Conservation (phyloP, 2,329 filamentous ascomycete species). For the Diaporthe sp. region DNA sequence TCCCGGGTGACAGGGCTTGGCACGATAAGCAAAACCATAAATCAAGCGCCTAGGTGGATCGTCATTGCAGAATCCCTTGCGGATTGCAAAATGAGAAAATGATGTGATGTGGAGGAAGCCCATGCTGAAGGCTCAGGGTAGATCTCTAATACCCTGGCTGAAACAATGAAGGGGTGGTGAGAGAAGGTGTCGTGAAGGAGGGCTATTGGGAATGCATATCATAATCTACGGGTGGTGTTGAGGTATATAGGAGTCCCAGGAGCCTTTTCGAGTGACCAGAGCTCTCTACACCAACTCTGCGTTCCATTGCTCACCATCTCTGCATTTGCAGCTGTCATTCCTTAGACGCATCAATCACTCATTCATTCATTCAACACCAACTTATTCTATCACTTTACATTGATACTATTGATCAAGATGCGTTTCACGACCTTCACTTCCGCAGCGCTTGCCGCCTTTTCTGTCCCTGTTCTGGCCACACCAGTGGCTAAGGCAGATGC, state of each 20-base stretch:
- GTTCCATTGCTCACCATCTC: conserved; percentile 10
- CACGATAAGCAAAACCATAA: neutral
- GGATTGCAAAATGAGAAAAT: conserved; percentile 1
- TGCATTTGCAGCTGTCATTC: conserved; percentile 21
- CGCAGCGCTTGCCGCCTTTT: conserved; percentile 18
- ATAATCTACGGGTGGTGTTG: conserved; percentile 21
- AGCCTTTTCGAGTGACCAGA: conserved; percentile 9
- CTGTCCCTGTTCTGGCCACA: conserved; percentile 22
- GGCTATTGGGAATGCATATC: conserved; percentile 1
- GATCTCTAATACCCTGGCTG: conserved; percentile 5
- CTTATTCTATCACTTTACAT: conserved; percentile 22
- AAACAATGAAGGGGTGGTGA: conserved; percentile 28
- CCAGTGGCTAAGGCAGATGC: conserved; percentile 18
- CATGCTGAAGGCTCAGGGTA: neutral
- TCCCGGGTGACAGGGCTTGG: neutral
- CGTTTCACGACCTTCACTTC: conserved; percentile 20
- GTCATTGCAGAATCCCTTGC: conserved; percentile 1
- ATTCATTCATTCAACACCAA: conserved; percentile 14
- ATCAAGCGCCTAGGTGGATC: conserved; percentile 3
- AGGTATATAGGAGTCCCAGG: conserved; percentile 2
- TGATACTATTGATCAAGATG: neutral
- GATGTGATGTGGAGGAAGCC: neutral
- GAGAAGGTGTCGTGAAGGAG: neutral
- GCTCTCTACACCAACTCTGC: conserved; percentile 13
- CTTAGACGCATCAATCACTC: neutral